phyloP scores from a whole-genome alignment of 306 rosid genomes.

The Begonia peltatifolia region DNA sequence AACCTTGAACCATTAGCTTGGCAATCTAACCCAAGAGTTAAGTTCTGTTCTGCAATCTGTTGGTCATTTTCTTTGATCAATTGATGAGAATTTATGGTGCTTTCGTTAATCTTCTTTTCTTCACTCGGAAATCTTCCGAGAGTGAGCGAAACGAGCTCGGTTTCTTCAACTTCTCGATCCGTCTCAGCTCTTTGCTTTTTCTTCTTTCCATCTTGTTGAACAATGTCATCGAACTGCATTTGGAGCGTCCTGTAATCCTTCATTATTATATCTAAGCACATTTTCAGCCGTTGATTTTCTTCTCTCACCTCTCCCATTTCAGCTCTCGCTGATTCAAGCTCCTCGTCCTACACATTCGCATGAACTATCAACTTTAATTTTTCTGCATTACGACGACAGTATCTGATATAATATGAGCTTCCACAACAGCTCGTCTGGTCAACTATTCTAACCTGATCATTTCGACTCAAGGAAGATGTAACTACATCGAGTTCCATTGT shows the following conservation, averaged over 20 bases:
- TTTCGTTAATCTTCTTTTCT: conserved; percentile 20
- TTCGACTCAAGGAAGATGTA: conserved; percentile 26
- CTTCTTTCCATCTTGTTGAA: conserved; percentile 26
- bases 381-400: neutral
- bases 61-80: conserved; percentile 12
- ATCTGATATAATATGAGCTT: neutral
- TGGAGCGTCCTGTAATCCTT: conserved; percentile 56
- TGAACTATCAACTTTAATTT: neutral
- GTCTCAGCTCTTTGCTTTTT: conserved; percentile 1
- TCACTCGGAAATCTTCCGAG: conserved; percentile 48
- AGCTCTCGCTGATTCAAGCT: conserved; percentile 39
- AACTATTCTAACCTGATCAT: conserved; percentile 28
- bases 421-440: neutral
- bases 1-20: conserved; percentile 40
- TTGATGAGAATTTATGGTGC: neutral
- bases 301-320: conserved; percentile 59
- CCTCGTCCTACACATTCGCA: conserved; percentile 22
- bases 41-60: conserved; percentile 19
- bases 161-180: conserved; percentile 20
- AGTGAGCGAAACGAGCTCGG: conserved; percentile 54
- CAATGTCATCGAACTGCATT: conserved; percentile 32
- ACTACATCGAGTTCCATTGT: conserved; percentile 20
- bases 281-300: conserved; percentile 62
- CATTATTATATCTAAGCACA: conserved; percentile 33
- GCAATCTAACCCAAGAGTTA: conserved; percentile 50